Evolutionary conservation across 805 yeast species (phyloP), one percentile per base, ranked within the genome.

Genomic region (Yamadazyma scolyti): DNA sequence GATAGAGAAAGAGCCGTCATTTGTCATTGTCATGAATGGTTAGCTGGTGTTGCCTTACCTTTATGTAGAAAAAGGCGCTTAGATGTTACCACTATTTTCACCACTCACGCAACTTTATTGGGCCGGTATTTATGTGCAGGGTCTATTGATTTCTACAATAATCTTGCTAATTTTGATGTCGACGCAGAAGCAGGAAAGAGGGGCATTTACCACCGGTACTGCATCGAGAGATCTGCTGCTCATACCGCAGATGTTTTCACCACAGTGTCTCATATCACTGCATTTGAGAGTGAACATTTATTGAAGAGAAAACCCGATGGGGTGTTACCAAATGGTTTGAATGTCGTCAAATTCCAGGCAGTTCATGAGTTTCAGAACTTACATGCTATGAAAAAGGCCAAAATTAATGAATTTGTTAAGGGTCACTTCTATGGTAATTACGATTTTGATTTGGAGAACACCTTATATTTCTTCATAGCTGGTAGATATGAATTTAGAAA

Each of bases 121-220:
- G 98, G 98, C 24, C 77, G 98, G 46, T 90, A 90, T 56, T 63
- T 90, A 40, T 90, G 97, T 68, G 97, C 97, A 5, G 97, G 97
- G 18, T 80, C 89, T 23, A 94, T 88, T 25, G 98, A 90, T 58
- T 93, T 90, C 54, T 90, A 90, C 69, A 90, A 90, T 65, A 88
- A 89, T 54, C 70, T 90, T 50, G 82, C 82, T 40, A 62, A 73
- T 43, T 89, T 93, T 53, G 97, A 90, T 50, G 97, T 90, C 29
- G 98, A 90, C 58, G 88, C 90, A 20, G 98, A 90, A 61, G 97
- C 97, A 9, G 98, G 98, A 13, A 89, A 87, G 61, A 73, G 97
- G 46, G 98, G 98, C 33, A 90, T 90, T 47, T 90, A 90, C 61
- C 98, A 90, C 58, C 75, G 98, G 42, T 93, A 90, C 58, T 90